These are phyloP conservation scores for Penicillium sp. DNA, from an alignment of 2,329 filamentous ascomycete species.

Conservation along the genomic window DNA sequence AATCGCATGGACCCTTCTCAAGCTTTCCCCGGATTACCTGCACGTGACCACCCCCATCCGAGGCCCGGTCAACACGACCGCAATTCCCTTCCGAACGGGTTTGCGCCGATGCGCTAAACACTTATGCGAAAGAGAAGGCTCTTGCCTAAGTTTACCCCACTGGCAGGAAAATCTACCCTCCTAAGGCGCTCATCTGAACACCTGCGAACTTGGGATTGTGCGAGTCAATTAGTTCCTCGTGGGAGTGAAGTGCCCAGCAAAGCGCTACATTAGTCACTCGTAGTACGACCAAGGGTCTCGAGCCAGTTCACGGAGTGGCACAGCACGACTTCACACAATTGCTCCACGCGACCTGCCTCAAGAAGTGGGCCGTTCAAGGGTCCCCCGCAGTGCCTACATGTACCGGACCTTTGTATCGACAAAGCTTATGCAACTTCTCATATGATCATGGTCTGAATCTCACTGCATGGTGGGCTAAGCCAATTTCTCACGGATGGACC, in stretches of 20 bases:
- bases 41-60: conserved; percentile 15
- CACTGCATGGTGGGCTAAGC: conserved; percentile 17
- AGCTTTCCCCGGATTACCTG: conserved; percentile 1
- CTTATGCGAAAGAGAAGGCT: background rate
- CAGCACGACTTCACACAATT: background rate
- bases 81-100: background rate
- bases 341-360: background rate
- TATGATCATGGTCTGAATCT: conserved; percentile 20
- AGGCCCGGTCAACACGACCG: conserved; percentile 1
- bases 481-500: conserved; percentile 32
- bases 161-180: background rate
- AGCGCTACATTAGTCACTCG: background rate
- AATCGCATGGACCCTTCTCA: background rate
- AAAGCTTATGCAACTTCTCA: conserved; percentile 3
- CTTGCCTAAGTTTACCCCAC: background rate
- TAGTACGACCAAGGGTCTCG: background rate
- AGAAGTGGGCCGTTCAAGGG: conserved; percentile 12
- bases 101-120: background rate
- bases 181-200: background rate
- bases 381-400: conserved; percentile 13
- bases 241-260: background rate
- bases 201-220: background rate
- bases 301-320: background rate
- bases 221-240: background rate
- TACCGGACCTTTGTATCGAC: conserved; percentile 5